Evolutionary conservation across 2,329 filamentous ascomycete species (phyloP).

Genomic region (Colletotrichum eremochloae): DNA sequence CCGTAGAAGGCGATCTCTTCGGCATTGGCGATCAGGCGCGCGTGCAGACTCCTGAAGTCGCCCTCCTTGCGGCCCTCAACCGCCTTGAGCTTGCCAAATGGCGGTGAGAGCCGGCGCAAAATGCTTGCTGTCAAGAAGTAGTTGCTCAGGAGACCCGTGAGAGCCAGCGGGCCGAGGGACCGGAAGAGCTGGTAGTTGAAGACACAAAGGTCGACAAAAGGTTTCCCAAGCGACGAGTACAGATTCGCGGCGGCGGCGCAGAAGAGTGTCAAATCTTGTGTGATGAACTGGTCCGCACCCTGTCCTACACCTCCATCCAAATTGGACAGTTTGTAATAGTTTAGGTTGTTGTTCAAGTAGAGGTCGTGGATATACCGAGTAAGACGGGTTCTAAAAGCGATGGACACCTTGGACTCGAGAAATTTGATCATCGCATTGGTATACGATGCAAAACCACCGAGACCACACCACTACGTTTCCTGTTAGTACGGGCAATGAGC

Average conservation of each 20-base stretch:
- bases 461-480: conserved; percentile 80
- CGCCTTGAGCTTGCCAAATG: conserved; percentile 96
- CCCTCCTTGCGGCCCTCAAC: conserved; percentile 96
- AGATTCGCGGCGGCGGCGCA: conserved; percentile 92
- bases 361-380: conserved; percentile 98
- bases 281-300: conserved; percentile 96
- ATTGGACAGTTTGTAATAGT: conserved; percentile 96
- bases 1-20: conserved; percentile 99
- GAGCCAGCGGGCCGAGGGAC: conserved; percentile 87
- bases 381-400: conserved; percentile 94
- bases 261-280: conserved; percentile 95
- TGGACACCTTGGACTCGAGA: conserved; percentile 96
- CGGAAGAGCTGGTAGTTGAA: conserved; percentile 98
- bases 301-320: conserved; percentile 93
- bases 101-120: conserved; percentile 87
- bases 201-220: conserved; percentile 94
- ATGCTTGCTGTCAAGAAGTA: conserved; percentile 96
- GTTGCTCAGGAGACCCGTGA: conserved; percentile 88
- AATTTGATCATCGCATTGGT: conserved; percentile 99
- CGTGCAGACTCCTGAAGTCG: conserved; percentile 92
- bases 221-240: conserved; percentile 98
- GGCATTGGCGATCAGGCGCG: conserved; percentile 93
- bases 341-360: conserved; percentile 93
- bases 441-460: conserved; percentile 94
- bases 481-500: conserved; percentile 34